These are phyloP conservation scores for Geotrichum histeridarum DNA, from an alignment of 1,139 yeast species.

Conservation along the genomic window DNA sequence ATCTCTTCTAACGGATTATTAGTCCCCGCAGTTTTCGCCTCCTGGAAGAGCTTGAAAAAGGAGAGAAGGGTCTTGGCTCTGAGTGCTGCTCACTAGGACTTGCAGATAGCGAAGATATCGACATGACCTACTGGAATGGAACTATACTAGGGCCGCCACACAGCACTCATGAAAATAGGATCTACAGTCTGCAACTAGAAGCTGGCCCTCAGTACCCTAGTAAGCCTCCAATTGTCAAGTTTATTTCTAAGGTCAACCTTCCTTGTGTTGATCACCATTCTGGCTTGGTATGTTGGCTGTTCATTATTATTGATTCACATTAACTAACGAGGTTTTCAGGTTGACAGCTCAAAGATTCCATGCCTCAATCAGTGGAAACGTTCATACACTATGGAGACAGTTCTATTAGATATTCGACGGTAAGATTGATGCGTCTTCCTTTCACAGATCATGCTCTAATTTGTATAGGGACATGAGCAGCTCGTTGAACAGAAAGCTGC, in stretches of 20 bases:
- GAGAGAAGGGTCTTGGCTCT: constrained; percentile 95
- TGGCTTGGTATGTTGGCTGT: constrained; percentile 46
- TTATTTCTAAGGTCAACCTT: constrained; percentile 76
- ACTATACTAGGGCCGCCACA: constrained; percentile 97
- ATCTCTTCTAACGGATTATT: constrained; percentile 21
- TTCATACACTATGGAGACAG: constrained; percentile 83
- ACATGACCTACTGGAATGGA: constrained; percentile 94
- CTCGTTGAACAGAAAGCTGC: constrained; percentile 72
- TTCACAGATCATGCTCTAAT: background rate
- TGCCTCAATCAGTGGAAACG: constrained; percentile 83
- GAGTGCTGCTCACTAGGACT: constrained; percentile 94
- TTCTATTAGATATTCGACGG: constrained; percentile 78
- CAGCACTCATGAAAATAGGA: constrained; percentile 86
- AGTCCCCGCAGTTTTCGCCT: constrained; percentile 93
- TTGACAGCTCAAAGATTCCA: constrained; percentile 56
- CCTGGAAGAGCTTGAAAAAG: constrained; percentile 92
- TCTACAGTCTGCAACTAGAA: constrained; percentile 72
- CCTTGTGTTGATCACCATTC: constrained; percentile 72
- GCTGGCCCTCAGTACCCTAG: constrained; percentile 89
- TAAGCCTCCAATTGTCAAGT: constrained; percentile 74
- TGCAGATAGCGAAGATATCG: constrained; percentile 79
- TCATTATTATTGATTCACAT: background rate
- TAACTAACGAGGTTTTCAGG: background rate
- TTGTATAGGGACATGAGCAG: constrained; percentile 65
- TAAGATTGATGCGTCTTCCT: constrained; percentile 21